Percentiles rank a stretch among this genome's conserved stretches.
These are phyloP conservation scores for Quercus dentata DNA, from an alignment of 306 rosid species.

Conservation along the genomic window DNA sequence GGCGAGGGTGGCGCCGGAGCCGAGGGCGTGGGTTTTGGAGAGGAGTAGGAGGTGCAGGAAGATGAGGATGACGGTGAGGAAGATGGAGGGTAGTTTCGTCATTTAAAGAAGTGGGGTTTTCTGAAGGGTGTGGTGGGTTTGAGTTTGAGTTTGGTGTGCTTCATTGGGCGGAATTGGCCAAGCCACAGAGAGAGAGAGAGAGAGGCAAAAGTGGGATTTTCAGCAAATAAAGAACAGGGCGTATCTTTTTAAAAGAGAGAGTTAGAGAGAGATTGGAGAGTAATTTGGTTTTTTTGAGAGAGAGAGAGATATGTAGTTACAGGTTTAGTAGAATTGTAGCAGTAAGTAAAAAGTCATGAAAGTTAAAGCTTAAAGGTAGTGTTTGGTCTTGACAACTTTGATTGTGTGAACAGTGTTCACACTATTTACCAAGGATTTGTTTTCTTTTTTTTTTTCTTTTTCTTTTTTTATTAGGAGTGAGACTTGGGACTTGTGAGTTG, in stretches of 20 bases:
- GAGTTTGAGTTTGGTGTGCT: constrained; percentile 27
- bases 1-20: constrained; percentile 78
- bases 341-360: too few species aligned
- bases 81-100: constrained; percentile 50
- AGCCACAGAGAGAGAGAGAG: neutral
- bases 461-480: too few species aligned
- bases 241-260: neutral
- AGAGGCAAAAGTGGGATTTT: neutral
- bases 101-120: constrained; percentile 36
- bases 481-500: too few species aligned
- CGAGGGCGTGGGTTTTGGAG: constrained; percentile 44
- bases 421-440: too few species aligned
- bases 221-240: neutral
- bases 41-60: neutral
- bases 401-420: too few species aligned
- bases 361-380: too few species aligned
- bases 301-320: too few species aligned
- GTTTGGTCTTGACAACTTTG: too few species aligned
- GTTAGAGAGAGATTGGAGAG: neutral
- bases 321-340: too few species aligned
- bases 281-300: too few species aligned
- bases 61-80: constrained; percentile 14
- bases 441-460: too few species aligned
- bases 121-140: constrained; percentile 29
- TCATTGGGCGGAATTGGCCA: constrained; percentile 49